A percentile compares a stretch with the other conserved stretches of the same genome.
phyloP scores from a whole-genome alignment of 495 filamentous ascomycete species.

The Annulohypoxylon nitens region DNA sequence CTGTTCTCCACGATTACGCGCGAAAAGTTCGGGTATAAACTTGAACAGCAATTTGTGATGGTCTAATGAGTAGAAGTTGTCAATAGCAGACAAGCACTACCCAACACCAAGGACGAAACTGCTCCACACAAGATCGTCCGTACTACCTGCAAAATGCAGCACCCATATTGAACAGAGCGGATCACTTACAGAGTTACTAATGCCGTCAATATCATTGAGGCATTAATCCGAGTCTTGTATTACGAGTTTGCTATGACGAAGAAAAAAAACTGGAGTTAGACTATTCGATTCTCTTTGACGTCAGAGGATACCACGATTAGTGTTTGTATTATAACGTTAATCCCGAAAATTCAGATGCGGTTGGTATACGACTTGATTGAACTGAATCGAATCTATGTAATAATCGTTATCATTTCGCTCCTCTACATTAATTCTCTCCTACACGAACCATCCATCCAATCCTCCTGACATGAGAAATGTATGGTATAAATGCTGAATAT shows the following conservation, averaged over 20 bases:
- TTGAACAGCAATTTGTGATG: neutral
- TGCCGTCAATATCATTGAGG: neutral
- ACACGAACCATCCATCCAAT: neutral
- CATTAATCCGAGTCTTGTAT: conserved; percentile 1
- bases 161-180: conserved; percentile 1
- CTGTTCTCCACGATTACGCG: neutral
- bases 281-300: conserved; percentile 8
- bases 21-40: neutral
- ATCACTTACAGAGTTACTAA: conserved; percentile 11
- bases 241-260: conserved; percentile 21
- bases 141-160: neutral
- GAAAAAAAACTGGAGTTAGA: conserved; percentile 6
- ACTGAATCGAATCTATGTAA: conserved; percentile 26
- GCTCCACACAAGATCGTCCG: conserved; percentile 32
- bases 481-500: conserved; percentile 37
- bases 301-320: neutral
- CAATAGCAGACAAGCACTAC: neutral
- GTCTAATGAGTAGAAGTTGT: conserved; percentile 4
- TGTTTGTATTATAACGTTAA: neutral
- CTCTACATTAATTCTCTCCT: conserved; percentile 21
- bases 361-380: conserved; percentile 19
- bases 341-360: neutral
- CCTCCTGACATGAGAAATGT: conserved; percentile 30
- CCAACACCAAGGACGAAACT: neutral
- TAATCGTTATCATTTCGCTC: conserved; percentile 35